Evolutionary conservation across 495 filamentous ascomycete species (phyloP), one percentile per base, ranked within the genome.

Genomic region (Neurospora africana): DNA sequence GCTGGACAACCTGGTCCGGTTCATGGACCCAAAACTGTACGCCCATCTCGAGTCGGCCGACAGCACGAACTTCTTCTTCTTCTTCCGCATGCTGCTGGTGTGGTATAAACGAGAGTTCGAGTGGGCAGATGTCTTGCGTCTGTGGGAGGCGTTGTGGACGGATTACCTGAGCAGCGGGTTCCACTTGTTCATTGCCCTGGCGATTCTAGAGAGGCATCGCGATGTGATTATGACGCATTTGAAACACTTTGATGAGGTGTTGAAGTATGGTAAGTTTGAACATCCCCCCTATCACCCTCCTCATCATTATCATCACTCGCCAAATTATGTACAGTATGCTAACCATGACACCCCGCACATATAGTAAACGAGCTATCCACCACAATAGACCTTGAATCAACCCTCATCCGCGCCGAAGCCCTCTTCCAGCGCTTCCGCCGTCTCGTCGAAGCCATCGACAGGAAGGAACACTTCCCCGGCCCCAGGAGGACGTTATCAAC

Each of bases 61-160:
- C 74, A 93, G 90, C 76, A 98, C 95, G 23, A 98, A 99, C 81
- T 99, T 98, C 82, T 99, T 99, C 81, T 99, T 99, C 85, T 98
- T 98, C 85, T 99, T 98, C 87, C 90, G 95, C 33, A 98, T 98
- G 94, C 84, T 99, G 33, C 85, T 99, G 0, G 95, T 99, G 23
- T 98, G 95, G 95, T 99, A 94, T 81, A 98, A 99, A 83, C 91
- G 95, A 5, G 95, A 99, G 81, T 99, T 98, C 76, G 86, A 88
- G 76, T 98, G 93, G 92, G 78, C 84, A 44, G 93, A 98, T 77
- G 88, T 97, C 37, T 83, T 98, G 38, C 89, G 91, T 27, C 84
- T 99, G 9, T 99, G 95, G 94, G 95, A 99, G 81, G 86, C 87
- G 3, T 84, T 99, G 3, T 98, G 95, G 96, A 98, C 96, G 36